Evolutionary conservation across 2,329 filamentous ascomycete species (phyloP).

Genomic region (Macrophomina tecta): DNA sequence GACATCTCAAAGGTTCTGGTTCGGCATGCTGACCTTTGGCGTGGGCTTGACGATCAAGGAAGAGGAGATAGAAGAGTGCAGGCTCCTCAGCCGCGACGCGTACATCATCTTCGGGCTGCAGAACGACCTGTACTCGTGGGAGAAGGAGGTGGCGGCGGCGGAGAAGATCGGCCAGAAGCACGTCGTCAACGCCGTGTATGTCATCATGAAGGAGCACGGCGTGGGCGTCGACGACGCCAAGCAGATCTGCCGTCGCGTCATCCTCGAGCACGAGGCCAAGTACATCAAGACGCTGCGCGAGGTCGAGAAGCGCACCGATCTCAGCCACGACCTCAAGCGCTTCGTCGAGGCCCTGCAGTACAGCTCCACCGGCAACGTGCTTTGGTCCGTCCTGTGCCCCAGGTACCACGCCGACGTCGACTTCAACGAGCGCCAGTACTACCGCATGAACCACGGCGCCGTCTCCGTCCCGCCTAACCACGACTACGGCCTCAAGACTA

Average conservation of each 20-base stretch:
- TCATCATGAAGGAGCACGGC: slow-evolving; percentile 47
- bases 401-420: slow-evolving; percentile 37
- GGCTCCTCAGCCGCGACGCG: slow-evolving; percentile 33
- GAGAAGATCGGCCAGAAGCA: slow-evolving; percentile 33
- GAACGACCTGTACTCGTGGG: slow-evolving; percentile 51
- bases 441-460: neutral
- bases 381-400: slow-evolving; percentile 46
- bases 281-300: slow-evolving; percentile 33
- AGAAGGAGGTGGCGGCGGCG: slow-evolving; percentile 42
- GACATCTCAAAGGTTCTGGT: slow-evolving; percentile 40
- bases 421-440: neutral
- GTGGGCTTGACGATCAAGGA: slow-evolving; percentile 47
- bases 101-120: slow-evolving; percentile 41
- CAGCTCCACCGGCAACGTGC: slow-evolving; percentile 43
- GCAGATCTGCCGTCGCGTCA: slow-evolving; percentile 31
- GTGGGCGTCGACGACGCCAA: slow-evolving; percentile 39
- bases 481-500: neutral
- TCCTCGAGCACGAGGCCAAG: slow-evolving; percentile 34
- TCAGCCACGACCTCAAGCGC: slow-evolving; percentile 34
- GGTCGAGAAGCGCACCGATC: slow-evolving; percentile 25
- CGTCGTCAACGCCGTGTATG: slow-evolving; percentile 50
- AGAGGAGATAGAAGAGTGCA: slow-evolving; percentile 41
- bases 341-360: slow-evolving; percentile 41
- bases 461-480: neutral
- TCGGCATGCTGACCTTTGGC: slow-evolving; percentile 46